Evolutionary conservation across 306 rosid genomes (phyloP), one percentile per base, ranked within the genome.

Genomic region (Senna siamea): DNA sequence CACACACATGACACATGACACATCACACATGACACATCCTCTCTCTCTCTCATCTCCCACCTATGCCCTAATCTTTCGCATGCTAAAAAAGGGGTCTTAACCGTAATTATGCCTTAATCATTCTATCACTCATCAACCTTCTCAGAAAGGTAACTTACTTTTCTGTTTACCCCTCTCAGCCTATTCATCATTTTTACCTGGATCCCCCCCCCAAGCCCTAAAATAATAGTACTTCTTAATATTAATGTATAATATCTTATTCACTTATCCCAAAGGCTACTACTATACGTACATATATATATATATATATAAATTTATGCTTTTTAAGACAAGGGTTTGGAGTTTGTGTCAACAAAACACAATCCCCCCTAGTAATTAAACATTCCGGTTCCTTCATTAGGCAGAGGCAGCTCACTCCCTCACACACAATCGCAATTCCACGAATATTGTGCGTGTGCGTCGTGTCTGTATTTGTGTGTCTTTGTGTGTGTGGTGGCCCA

Each of bases 71-170:
- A 79, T 63, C 81, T 63, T 61, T 83, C 61, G 68, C 83, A 72
- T 76, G 82, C 82, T 69, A 59, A 76, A 73, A 68, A 76, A 52
- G 46, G 6, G 28, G 50, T 53, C 48, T 73, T 67, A 65, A 14
- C 80, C 77, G 78, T 89, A 86, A 90, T 86, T 86, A 90, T 91
- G 66, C 83, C 76, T 67, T 80, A 87, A 93, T 87, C 96, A 92
- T 90, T 83, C 81, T 54, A 13, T 73, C 9, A 60, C 81, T 55
- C 64, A 69, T 73, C 72, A 62, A 80, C 43, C 23, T 15, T 70
- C 81, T 70, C 40, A 53, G 44, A 90, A 90, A 93, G 97, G 87
- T 70, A 32, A 79, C 43, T 19, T 14, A 66, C 98, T 90, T 93
- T 80, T 84, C 85, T 34, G 72, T 56, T 28, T 14, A 43, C 69